phyloP scores from a whole-genome alignment of 2,329 filamentous ascomycete genomes.

The Cladosporium sp. region DNA sequence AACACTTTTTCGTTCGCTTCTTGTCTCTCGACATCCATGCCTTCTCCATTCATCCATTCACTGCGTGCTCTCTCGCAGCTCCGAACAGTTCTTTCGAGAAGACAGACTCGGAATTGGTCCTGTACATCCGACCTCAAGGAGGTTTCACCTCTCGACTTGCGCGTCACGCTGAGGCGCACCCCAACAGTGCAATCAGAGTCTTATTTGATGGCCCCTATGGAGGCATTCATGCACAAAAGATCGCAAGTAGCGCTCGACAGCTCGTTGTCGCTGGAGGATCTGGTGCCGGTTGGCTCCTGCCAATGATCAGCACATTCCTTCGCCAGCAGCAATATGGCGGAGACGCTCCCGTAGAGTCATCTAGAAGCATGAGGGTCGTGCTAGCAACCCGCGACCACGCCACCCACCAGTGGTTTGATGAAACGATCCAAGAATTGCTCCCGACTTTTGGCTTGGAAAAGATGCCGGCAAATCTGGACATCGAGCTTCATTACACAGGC shows the following conservation, averaged over 20 bases:
- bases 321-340: slow-evolving; percentile 1
- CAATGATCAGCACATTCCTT: slow-evolving; percentile 42
- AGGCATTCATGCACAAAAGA: slow-evolving; percentile 40
- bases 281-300: slow-evolving; percentile 51
- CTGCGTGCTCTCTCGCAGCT: slow-evolving; percentile 48
- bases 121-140: slow-evolving; percentile 49
- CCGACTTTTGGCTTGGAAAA: slow-evolving; percentile 10
- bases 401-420: slow-evolving; percentile 35
- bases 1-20: slow-evolving; percentile 56
- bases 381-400: slow-evolving; percentile 35
- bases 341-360: background rate
- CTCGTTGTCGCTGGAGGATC: slow-evolving; percentile 55
- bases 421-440: slow-evolving; percentile 26
- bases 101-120: slow-evolving; percentile 42
- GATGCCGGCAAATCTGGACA: slow-evolving; percentile 11
- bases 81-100: slow-evolving; percentile 12
- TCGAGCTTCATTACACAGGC: slow-evolving; percentile 21
- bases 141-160: slow-evolving; percentile 50
- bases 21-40: slow-evolving; percentile 41
- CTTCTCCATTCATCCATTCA: slow-evolving; percentile 52
- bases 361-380: slow-evolving; percentile 24
- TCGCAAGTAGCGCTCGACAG: slow-evolving; percentile 38
- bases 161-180: slow-evolving; percentile 34
- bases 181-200: slow-evolving; percentile 40
- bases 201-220: slow-evolving; percentile 59